Evolutionary conservation across 2,329 filamentous ascomycete genomes (phyloP), one percentile per base, ranked within the genome.

Genomic region (Coniella vitis): DNA sequence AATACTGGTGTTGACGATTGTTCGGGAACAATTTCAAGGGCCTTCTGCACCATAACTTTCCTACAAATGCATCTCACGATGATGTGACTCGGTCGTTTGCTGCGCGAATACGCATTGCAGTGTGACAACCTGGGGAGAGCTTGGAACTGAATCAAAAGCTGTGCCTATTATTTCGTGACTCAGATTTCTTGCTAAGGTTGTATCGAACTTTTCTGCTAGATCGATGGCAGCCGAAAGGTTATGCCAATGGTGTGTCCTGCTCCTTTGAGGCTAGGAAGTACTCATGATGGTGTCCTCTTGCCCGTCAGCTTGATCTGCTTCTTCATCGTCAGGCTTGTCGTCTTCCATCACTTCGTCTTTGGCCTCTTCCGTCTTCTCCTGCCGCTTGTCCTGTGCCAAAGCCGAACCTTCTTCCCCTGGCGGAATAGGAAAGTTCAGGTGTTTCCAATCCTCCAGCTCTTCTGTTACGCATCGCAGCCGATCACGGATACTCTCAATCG

Each of bases 401-500:
- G 49, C 45, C 20, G 40, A 32, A 9, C 51, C 51, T 32, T 53
- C 51, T 32, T 60, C 63, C 51, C 73, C 72, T 0, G 70, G 61
- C 13, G 68, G 64, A 34, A 67, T 61, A 0, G 78, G 70, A 56
- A 89, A 90, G 63, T 87, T 87, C 25, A 94, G 70, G 62, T 91
- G 84, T 60, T 90, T 93, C 88, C 89, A 95, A 62, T 94, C 89
- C 68, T 94, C 89, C 56, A 94, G 79, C 71, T 98, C 93, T 66
- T 97, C 93, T 12, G 90, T 96, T 36, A 97, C 88, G 53, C 86
- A 91, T 56, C 89, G 79, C 61, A 97, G 68, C 17, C 91, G 77
- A 68, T 98, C 93, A 14, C 93, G 75, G 44, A 97, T 94, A 64
- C 90, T 96, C 65, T 98, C 91, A 34, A 97, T 91, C 1, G 93